Evolutionary conservation across 2,329 filamentous ascomycete genomes (phyloP).

Genomic region (Pseudogymnoascus sp.): DNA sequence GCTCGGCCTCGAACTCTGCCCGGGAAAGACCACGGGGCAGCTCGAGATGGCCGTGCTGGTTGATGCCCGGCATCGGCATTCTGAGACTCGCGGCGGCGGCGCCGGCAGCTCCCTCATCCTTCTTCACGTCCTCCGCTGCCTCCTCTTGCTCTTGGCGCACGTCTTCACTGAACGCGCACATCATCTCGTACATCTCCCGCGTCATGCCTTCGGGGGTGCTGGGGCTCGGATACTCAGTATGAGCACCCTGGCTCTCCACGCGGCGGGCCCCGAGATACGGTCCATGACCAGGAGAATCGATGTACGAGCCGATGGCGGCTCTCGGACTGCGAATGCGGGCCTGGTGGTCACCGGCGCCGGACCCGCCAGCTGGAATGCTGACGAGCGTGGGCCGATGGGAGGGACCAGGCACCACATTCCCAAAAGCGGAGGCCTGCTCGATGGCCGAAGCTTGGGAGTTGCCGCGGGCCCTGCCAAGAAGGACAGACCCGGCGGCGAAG

Average conservation of each 20-base stretch:
- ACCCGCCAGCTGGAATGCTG: background rate
- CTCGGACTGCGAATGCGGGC: background rate
- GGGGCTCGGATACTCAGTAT: background rate
- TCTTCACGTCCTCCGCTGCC: background rate
- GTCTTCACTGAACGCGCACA: slow-evolving; percentile 3
- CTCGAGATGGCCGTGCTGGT: background rate
- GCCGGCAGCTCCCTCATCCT: background rate
- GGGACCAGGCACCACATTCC: background rate
- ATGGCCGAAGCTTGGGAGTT: background rate
- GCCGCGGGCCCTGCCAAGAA: background rate
- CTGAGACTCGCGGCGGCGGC: background rate
- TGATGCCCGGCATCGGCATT: background rate
- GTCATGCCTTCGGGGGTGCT: background rate
- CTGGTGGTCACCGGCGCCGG: background rate
- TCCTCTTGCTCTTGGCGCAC: background rate
- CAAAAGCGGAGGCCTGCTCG: slow-evolving; percentile 2
- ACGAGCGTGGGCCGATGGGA: background rate
- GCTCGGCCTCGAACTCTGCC: slow-evolving; percentile 1
- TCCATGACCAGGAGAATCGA: background rate
- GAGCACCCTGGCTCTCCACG: background rate
- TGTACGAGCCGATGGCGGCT: background rate
- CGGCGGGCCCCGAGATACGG: background rate
- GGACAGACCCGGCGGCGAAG: background rate
- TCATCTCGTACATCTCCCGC: slow-evolving; percentile 6
- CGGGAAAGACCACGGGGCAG: background rate